phyloP scores from a whole-genome alignment of 192 early-diverging fungal species.

The Lobosporangium transversale region DNA sequence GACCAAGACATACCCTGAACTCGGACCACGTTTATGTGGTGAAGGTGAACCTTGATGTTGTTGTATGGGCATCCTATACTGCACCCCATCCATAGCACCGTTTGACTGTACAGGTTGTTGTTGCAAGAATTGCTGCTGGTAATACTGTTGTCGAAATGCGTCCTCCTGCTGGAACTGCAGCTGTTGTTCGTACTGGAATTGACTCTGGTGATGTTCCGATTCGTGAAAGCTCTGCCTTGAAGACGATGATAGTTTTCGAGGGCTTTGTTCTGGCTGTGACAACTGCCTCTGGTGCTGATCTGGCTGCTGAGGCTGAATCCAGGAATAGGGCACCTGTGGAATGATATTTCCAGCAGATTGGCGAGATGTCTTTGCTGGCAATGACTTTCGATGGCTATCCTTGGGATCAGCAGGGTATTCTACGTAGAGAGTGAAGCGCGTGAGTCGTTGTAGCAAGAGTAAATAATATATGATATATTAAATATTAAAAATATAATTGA shows the following conservation, averaged over 20 bases:
- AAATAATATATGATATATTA: too few species aligned
- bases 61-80: slow-evolving; percentile 8
- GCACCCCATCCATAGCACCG: slow-evolving; percentile 7
- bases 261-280: slow-evolving; percentile 6
- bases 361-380: slow-evolving; percentile 35
- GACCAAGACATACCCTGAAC: slow-evolving; percentile 31
- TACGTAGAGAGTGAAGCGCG: too few species aligned
- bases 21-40: slow-evolving; percentile 43
- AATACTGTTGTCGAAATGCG: slow-evolving; percentile 45
- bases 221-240: slow-evolving; percentile 44
- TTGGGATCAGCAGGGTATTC: slow-evolving; percentile 17
- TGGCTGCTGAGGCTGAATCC: slow-evolving; percentile 39
- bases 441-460: too few species aligned
- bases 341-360: slow-evolving; percentile 43
- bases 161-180: slow-evolving; percentile 47
- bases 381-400: slow-evolving; percentile 39
- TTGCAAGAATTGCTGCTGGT: slow-evolving; percentile 44
- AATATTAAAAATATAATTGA: slow-evolving; percentile 8
- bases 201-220: slow-evolving; percentile 21
- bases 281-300: slow-evolving; percentile 21
- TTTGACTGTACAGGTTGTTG: slow-evolving; percentile 11
- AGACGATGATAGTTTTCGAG: slow-evolving; percentile 23
- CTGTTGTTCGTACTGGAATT: slow-evolving; percentile 34
- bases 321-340: slow-evolving; percentile 50
- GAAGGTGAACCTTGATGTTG: slow-evolving; percentile 33